Evolutionary conservation across 1,139 yeast species (phyloP), one percentile per base, ranked within the genome.

Genomic region (Yamadazyma blattariae): DNA sequence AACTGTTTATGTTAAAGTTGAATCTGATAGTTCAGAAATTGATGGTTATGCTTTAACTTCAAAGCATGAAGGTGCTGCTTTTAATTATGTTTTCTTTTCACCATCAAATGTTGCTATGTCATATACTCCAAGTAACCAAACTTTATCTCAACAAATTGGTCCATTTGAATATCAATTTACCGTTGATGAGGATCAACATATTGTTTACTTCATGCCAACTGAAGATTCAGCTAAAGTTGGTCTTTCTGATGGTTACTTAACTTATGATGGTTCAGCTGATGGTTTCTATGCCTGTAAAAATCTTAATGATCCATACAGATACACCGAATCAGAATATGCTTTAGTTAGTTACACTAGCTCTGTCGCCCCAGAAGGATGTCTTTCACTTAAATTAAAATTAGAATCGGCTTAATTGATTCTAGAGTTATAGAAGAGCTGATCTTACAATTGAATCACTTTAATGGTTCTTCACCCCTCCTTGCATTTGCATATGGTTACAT

Each of bases 51-150:
- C 63, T 29, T 44, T 73, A 32, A 41, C 51, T 29, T 45, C 63
- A 20, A 43, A 45, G 29, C 82, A 74, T 51, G 78, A 71, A 56
- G 82, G 82, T 51, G 82, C 82, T 31, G 82, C 72, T 39, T 56
- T 74, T 47, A 15, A 25, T 14, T 12, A 14, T 13, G 18, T 25
- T 5, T 25, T 25, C 17, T 14, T 25, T 15, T 3, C 10, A 8
- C 39, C 36, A 20, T 37, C 48, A 20, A 44, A 33, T 25, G 45
- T 30, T 25, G 30, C 24, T 6, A 43, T 47, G 13, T 10, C 26
- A 50, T 44, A 36, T 31, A 24, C 42, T 41, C 3, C 35, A 1
- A 26, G 19, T 40, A 17, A 39, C 32, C 19, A 33, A 35, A 15
- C 12, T 6, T 31, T 41, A 12, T 16, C 12, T n/a, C 33, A 32